A percentile compares a stretch with the other conserved stretches of the same genome.
Conservation (phyloP, 2,329 filamentous ascomycete genomes). For the Pseudogymnoascus sp. region DNA sequence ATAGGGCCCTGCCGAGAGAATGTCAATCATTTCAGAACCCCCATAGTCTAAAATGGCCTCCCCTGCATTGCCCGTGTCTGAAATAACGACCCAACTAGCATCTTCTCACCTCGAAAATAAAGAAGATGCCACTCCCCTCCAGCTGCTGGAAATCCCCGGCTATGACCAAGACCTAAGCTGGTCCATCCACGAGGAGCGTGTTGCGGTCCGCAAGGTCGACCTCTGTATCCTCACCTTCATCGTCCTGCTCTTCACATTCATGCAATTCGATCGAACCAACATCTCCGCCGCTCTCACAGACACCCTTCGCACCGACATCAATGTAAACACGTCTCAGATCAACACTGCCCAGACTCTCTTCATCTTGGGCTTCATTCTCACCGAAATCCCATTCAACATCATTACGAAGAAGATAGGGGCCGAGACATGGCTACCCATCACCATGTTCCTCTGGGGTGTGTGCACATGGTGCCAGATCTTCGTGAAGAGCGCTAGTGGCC, state of each 20-base stretch:
- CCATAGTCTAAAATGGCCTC: conserved; percentile 13
- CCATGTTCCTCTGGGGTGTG: conserved; percentile 21
- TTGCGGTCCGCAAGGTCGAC: conserved; percentile 9
- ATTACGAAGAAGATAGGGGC: conserved; percentile 28
- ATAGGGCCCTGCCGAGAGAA: neutral
- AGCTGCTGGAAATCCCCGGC: conserved; percentile 11
- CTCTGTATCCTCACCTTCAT: conserved; percentile 14
- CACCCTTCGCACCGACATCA: conserved; percentile 26
- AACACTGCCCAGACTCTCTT: conserved; percentile 31
- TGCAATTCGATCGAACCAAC: conserved; percentile 29
- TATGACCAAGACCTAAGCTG: conserved; percentile 7
- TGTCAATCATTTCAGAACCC: neutral
- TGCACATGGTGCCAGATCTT: conserved; percentile 15
- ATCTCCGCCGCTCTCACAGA: conserved; percentile 27
- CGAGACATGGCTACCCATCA: conserved; percentile 29
- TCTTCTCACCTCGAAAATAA: neutral
- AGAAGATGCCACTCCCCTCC: neutral
- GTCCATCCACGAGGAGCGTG: neutral
- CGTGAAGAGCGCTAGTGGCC: conserved; percentile 4
- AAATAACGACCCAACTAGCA: conserved; percentile 31
- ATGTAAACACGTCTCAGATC: conserved; percentile 27
- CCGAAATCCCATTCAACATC: conserved; percentile 31
- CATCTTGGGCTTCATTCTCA: conserved; percentile 27
- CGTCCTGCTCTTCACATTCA: conserved; percentile 24
- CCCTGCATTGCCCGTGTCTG: conserved; percentile 32